Evolutionary conservation across 139 green algal species (phyloP).

Genomic region (Zygnema circumcarinatum): DNA sequence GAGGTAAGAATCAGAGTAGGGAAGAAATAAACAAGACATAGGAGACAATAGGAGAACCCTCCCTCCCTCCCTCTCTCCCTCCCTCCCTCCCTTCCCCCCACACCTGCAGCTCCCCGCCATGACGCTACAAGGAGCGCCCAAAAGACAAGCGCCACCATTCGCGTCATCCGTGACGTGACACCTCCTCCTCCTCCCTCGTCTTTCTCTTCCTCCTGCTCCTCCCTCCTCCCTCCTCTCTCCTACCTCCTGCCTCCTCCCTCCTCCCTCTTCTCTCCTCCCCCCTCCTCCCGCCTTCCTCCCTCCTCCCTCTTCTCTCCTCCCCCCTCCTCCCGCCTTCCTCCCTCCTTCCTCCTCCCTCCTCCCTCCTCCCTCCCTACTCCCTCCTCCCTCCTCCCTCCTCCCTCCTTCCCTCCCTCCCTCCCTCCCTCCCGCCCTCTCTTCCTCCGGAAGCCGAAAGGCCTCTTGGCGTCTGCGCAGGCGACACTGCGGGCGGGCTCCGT

Average conservation of each 20-base stretch:
- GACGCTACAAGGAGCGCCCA: too few relatives aligned
- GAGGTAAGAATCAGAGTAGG: too few relatives aligned
- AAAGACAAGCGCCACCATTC: too few relatives aligned
- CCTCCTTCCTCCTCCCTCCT: background rate
- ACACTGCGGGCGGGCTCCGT: too few relatives aligned
- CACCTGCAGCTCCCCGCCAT: too few relatives aligned
- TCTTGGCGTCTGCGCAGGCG: background rate
- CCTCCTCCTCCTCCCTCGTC: background rate
- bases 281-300: slow-evolving; percentile 12
- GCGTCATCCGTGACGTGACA: background rate
- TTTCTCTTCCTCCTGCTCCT: slow-evolving; percentile 1
- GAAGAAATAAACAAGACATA: too few relatives aligned
- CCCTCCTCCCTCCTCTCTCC: background rate
- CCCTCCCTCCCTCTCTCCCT: too few relatives aligned
- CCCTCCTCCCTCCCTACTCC: background rate
- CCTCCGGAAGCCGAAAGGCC: background rate
- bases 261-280: background rate
- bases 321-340: background rate
- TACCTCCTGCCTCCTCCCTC: background rate
- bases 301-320: background rate
- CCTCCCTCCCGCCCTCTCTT: background rate
- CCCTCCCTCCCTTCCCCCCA: too few relatives aligned
- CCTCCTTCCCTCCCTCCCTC: background rate
- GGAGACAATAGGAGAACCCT: too few relatives aligned
- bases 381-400: background rate